phyloP scores from a whole-genome alignment of 75 land plant species.

The Azolla pinnata region DNA sequence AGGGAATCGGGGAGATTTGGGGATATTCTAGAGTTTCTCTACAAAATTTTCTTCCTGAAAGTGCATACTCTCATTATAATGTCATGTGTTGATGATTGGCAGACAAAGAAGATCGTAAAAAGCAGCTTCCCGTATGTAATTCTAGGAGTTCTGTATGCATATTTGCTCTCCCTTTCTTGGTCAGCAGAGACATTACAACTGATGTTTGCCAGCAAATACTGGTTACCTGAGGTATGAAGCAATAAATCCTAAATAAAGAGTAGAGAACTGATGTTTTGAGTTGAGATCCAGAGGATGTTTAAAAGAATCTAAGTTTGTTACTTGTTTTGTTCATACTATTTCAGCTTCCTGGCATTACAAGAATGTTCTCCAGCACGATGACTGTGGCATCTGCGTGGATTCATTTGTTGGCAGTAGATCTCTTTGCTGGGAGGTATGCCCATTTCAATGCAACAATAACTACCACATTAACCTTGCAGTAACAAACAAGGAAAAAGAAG shows the following conservation, averaged over 20 bases:
- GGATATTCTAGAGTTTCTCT: no score
- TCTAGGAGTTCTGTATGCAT: conserved; percentile 74
- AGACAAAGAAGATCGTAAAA: conserved; percentile 64
- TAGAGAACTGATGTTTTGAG: no score
- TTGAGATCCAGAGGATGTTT: neutral
- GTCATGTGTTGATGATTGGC: no score
- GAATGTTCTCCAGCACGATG: conserved; percentile 81
- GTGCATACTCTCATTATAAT: no score
- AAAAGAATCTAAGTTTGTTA: neutral
- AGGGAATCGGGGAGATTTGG: no score
- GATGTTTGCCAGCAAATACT: conserved; percentile 97
- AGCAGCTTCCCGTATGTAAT: conserved; percentile 68
- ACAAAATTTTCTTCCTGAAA: no score
- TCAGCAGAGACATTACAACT: conserved; percentile 72
- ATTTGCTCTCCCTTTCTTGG: conserved; percentile 81
- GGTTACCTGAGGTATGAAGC: conserved; percentile 77
- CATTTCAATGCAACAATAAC: neutral
- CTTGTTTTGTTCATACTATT: neutral
- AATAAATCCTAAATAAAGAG: neutral
- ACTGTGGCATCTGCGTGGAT: conserved; percentile 97
- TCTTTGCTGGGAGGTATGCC: conserved; percentile 85
- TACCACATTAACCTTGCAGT: neutral
- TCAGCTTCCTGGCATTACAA: conserved; percentile 80
- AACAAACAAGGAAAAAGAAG: neutral
- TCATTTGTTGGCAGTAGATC: conserved; percentile 76